Conservation (phyloP, 2,329 filamentous ascomycete genomes). For the Neofusicoccum laricinum region DNA sequence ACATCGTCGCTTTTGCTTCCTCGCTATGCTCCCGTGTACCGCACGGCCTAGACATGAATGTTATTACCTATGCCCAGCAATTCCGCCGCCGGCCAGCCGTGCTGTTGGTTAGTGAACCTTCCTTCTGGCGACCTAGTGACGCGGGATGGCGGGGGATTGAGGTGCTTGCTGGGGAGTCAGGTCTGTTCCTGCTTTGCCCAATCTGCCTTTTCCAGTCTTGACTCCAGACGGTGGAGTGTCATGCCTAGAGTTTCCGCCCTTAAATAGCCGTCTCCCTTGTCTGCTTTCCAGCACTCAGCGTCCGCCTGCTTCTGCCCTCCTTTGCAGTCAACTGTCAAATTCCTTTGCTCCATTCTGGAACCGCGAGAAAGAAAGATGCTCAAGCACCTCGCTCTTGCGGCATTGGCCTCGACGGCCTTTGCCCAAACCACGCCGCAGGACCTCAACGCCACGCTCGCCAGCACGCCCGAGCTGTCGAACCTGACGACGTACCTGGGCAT, state of each 20-base stretch:
- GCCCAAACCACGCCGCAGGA: conserved; percentile 29
- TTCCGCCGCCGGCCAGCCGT: neutral
- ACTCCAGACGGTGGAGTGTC: neutral
- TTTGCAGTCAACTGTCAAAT: too few relatives aligned
- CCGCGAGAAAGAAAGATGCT: conserved; percentile 30
- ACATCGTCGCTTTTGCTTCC: neutral
- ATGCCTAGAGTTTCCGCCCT: neutral
- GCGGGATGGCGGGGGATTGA: neutral
- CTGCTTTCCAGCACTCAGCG: neutral
- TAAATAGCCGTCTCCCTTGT: neutral
- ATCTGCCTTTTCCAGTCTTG: neutral
- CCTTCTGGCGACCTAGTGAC: neutral
- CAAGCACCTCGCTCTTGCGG: conserved; percentile 36
- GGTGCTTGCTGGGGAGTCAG: neutral
- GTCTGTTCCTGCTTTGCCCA: neutral
- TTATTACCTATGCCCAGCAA: conserved; percentile 2
- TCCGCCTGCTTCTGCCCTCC: neutral
- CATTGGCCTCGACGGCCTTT: conserved; percentile 32
- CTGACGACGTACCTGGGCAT: conserved; percentile 35
- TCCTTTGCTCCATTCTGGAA: neutral
- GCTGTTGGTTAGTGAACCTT: neutral
- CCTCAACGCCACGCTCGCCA: conserved; percentile 30
- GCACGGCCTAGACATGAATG: neutral
- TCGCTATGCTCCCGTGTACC: neutral
- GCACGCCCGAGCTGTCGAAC: conserved; percentile 31